Conservation (phyloP, 176 grass and related monocot species). For the Metroxylon sagu region DNA sequence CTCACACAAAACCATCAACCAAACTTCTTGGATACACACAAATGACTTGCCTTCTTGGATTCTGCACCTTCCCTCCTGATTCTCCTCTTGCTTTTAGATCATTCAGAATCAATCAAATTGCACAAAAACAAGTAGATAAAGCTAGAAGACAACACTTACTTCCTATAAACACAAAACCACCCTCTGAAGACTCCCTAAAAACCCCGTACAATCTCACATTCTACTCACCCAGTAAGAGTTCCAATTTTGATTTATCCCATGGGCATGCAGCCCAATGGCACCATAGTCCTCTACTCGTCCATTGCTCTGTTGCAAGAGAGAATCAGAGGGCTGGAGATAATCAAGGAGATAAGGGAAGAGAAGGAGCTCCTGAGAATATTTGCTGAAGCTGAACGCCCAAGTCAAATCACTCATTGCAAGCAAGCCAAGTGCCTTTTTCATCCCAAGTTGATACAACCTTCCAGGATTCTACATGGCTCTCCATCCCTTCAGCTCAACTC, state of each 20-base stretch:
- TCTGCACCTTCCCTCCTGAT: neutral
- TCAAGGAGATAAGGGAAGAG: neutral
- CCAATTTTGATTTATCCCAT: neutral
- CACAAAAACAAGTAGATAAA: no score
- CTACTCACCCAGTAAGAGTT: no score
- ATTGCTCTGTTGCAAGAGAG: no score
- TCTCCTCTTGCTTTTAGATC: neutral
- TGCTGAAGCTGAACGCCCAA: constrained; percentile 2
- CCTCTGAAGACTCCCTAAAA: no score
- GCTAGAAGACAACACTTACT: no score
- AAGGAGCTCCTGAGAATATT: constrained; percentile 9
- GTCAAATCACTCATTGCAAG: constrained; percentile 1
- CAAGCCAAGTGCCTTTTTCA: constrained; percentile 56
- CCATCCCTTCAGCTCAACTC: constrained; percentile 18
- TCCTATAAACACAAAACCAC: no score
- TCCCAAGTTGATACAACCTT: constrained; percentile 50
- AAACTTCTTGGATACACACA: neutral
- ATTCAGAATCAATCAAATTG: no score
- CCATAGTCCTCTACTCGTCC: neutral
- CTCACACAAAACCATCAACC: neutral
- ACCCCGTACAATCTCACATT: no score
- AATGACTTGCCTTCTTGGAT: constrained; percentile 2
- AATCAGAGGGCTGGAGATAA: no score
- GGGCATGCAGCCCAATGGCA: neutral
- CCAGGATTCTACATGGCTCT: constrained; percentile 32